A percentile compares a stretch with the other conserved stretches of the same genome.
phyloP scores from a whole-genome alignment of 179 eudicot genomes.

The Silene coronaria region DNA sequence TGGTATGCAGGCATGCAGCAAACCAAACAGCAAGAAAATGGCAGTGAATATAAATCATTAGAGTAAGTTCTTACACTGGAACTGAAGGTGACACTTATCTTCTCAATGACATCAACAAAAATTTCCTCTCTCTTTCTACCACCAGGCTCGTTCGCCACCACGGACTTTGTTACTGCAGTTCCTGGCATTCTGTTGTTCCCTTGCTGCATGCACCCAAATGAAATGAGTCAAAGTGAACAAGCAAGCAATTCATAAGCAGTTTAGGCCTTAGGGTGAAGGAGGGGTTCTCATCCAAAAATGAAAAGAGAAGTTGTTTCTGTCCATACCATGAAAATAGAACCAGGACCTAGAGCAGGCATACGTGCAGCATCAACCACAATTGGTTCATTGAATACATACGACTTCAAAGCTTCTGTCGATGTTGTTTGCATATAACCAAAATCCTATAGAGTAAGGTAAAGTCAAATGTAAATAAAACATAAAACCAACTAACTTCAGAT shows the following conservation, averaged over 20 bases:
- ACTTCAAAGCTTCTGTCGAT: slow-evolving; percentile 89
- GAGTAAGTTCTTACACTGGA: slow-evolving; percentile 64
- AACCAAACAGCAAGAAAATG: neutral
- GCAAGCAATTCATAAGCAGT: neutral
- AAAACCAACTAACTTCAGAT: neutral
- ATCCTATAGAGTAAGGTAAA: slow-evolving; percentile 40
- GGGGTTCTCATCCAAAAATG: neutral
- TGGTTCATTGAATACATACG: slow-evolving; percentile 88
- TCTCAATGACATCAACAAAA: slow-evolving; percentile 95
- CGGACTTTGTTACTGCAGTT: slow-evolving; percentile 93
- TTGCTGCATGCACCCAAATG: slow-evolving; percentile 56
- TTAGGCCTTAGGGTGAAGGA: neutral
- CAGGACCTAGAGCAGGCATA: slow-evolving; percentile 79
- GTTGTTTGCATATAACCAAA: slow-evolving; percentile 97
- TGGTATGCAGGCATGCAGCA: neutral
- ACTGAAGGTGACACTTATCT: slow-evolving; percentile 93
- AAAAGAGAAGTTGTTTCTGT: neutral
- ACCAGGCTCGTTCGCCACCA: slow-evolving; percentile 94
- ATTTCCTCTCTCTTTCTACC: slow-evolving; percentile 97
- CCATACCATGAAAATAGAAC: slow-evolving; percentile 81
- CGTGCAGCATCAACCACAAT: slow-evolving; percentile 87
- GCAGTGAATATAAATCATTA: neutral
- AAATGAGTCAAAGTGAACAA: slow-evolving; percentile 19
- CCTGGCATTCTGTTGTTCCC: slow-evolving; percentile 96
- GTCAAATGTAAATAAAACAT: slow-evolving; percentile 4